phyloP scores from a whole-genome alignment of 352 stramenopile genomes.

The Pythium apleroticum region DNA sequence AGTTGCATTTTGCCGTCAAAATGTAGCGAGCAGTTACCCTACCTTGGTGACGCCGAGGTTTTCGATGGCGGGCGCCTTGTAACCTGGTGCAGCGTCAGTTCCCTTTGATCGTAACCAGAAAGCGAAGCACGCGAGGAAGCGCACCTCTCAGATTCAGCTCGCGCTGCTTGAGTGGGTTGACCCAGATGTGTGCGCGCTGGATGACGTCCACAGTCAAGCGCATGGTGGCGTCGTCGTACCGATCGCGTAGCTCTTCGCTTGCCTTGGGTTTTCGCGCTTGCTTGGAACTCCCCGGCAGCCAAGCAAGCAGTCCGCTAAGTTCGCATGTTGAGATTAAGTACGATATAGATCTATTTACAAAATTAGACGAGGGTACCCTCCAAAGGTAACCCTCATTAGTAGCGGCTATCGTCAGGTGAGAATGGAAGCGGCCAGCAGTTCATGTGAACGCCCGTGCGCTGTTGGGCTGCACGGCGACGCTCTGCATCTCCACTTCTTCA shows the following conservation, averaged over 20 bases:
- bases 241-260: background rate
- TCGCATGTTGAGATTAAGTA: slow-evolving; percentile 15
- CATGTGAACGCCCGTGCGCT: slow-evolving; percentile 25
- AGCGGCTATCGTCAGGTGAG: background rate
- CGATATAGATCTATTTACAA: slow-evolving; percentile 27
- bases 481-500: slow-evolving; percentile 26
- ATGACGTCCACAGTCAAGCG: slow-evolving; percentile 88
- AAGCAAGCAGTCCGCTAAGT: slow-evolving; percentile 25
- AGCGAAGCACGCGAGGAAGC: background rate
- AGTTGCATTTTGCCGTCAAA: too few relatives aligned
- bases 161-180: slow-evolving; percentile 91
- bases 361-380: slow-evolving; percentile 24
- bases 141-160: slow-evolving; percentile 92
- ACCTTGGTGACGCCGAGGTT: slow-evolving; percentile 92
- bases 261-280: background rate
- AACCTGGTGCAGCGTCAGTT: slow-evolving; percentile 55
- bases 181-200: slow-evolving; percentile 82
- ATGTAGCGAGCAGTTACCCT: too few relatives aligned
- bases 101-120: background rate
- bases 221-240: slow-evolving; percentile 42
- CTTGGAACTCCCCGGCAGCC: slow-evolving; percentile 13
- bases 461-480: slow-evolving; percentile 8
- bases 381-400: slow-evolving; percentile 1
- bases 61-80: slow-evolving; percentile 91
- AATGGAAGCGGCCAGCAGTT: background rate